Conservation (phyloP, 306 rosid species). For the Medicago arabica region DNA sequence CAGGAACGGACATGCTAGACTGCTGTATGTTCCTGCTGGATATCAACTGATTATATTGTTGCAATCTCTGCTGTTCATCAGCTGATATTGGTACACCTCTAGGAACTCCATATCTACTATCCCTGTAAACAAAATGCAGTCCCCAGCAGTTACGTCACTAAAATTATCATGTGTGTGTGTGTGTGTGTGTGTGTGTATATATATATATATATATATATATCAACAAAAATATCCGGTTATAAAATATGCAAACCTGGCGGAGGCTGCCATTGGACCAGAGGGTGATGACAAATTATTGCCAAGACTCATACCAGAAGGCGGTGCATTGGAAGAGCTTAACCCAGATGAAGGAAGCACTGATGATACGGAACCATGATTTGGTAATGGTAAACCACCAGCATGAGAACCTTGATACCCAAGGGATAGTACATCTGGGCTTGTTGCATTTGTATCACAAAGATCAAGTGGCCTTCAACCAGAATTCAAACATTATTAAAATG, state of each 20-base stretch:
- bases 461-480: constrained; percentile 91
- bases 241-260: constrained; percentile 65
- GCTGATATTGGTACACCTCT: constrained; percentile 71
- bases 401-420: constrained; percentile 80
- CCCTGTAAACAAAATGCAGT: constrained; percentile 54
- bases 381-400: constrained; percentile 66
- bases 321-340: constrained; percentile 67
- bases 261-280: constrained; percentile 60
- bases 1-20: constrained; percentile 70
- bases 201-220: background rate
- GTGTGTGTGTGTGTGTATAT: no score
- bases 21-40: constrained; percentile 80
- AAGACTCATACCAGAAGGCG: constrained; percentile 74
- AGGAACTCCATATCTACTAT: constrained; percentile 73
- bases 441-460: constrained; percentile 77
- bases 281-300: constrained; percentile 69
- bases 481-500: constrained; percentile 39
- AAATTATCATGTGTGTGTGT: background rate
- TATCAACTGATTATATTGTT: constrained; percentile 78
- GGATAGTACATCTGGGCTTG: constrained; percentile 67
- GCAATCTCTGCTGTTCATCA: constrained; percentile 95
- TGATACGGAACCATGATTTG: constrained; percentile 73
- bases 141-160: background rate
- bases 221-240: constrained; percentile 29
- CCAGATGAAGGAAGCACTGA: constrained; percentile 71